Base-by-base conservation (phyloP, 768 basidiomycete genomes). In the Tylopilus rubrobrunneus region DNA sequence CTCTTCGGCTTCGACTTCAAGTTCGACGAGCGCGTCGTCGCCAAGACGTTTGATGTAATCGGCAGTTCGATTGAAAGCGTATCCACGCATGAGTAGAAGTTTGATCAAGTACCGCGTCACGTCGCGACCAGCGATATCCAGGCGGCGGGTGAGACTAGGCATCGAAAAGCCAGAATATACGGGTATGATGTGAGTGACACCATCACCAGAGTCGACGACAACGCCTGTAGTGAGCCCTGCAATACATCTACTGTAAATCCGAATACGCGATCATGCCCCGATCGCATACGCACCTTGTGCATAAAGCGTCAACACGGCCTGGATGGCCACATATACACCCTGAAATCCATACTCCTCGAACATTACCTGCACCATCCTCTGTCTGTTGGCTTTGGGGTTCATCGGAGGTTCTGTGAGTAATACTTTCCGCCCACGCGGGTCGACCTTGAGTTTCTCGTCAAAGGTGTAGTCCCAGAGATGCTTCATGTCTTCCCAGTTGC, bases 401-500 rank as follows among this genome's bases (percentile, higher is more conserved):
- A 98, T 98, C 28, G 97, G 97, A 15, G 97, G 97, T 71, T 99
- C 97, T 0, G 97, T 99, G 63, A 99, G 79, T 56, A 99, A 72
- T 37, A 99, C 81, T 74, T 98, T 99, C 56, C 83, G 78, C 0
- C 92, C 97, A 25, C 77, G 76, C 41, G 95, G 86, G 65, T 98
- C 87, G 58, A 98, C 78, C 66, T 84, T 81, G 61, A 99, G 82
- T 75, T 98, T 98, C 76, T 97, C 93, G 62, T 91, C 77, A 69
- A 99, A 99, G 1, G 97, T 99, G 73, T 98, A 98, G 71, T 99
- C 86, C 97, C 97, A 99, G 17, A 98, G 79, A 64, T 92, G 83
- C 67, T 87, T 87, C 97, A 98, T 99, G 73, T 99, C 97, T 68
- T 94, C 92, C 97, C 97, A 99, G 73, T 98, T 98, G 62, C 89